Percentiles rank a stretch among this genome's conserved stretches.
phyloP scores from a whole-genome alignment of 2,329 filamentous ascomycete species.

The Leptodontidium sp. region DNA sequence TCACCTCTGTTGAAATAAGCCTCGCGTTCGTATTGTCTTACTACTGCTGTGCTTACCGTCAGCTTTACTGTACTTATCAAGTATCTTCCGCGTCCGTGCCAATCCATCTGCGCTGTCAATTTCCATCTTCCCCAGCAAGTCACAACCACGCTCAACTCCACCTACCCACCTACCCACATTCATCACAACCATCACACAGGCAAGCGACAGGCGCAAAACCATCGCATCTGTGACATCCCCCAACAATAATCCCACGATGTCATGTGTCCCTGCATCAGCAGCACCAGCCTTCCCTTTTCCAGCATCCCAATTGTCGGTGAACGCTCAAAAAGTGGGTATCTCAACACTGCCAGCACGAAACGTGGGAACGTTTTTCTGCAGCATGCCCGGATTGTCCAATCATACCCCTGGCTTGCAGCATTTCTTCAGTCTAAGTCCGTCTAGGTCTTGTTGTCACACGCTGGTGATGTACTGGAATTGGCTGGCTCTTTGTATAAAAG shows the following conservation, averaged over 20 bases:
- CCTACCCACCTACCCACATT: not conserved
- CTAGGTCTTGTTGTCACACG: conserved; percentile 3
- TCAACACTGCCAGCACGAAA: conserved; percentile 13
- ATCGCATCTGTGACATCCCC: not conserved
- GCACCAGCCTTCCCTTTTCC: conserved; percentile 7
- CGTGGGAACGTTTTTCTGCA: conserved; percentile 3
- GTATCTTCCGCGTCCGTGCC: too few relatives aligned
- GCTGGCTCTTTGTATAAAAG: conserved; percentile 3
- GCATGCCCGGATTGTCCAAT: conserved; percentile 4
- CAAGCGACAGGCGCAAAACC: not conserved
- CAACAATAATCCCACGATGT: not conserved
- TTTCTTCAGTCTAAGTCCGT: not conserved
- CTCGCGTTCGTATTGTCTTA: too few relatives aligned
- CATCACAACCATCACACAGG: not conserved
- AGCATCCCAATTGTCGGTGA: conserved; percentile 12
- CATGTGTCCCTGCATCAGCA: conserved; percentile 5
- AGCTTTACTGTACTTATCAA: too few relatives aligned
- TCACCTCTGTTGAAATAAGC: too few relatives aligned
- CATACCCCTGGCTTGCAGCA: not conserved
- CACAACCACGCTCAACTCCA: not conserved
- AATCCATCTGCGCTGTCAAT: too few relatives aligned
- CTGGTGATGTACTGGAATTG: not conserved
- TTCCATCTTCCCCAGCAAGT: not conserved
- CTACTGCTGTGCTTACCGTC: too few relatives aligned
- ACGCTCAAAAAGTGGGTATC: conserved; percentile 1